Percentiles rank a stretch among this genome's conserved stretches.
These are phyloP conservation scores for Apiospora arundinis DNA, from an alignment of 2,329 filamentous ascomycete genomes.

Conservation along the genomic window DNA sequence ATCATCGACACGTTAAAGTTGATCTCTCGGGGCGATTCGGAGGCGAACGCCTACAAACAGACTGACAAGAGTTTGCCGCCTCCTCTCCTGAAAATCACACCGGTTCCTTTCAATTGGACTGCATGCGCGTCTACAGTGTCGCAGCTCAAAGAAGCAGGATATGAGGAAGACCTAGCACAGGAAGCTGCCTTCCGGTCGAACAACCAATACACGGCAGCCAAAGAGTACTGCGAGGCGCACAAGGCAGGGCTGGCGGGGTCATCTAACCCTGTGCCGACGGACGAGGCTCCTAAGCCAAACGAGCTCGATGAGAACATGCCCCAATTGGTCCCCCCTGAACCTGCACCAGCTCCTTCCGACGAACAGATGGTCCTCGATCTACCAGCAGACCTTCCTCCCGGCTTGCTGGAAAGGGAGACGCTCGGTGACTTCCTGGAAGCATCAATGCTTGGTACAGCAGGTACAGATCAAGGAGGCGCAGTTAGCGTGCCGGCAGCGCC, in stretches of 20 bases:
- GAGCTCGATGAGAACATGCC: conserved; percentile 35
- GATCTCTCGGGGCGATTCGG: conserved; percentile 78
- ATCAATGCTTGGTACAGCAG: not conserved
- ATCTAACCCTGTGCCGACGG: conserved; percentile 70
- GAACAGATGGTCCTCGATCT: conserved; percentile 38
- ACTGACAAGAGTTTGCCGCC: conserved; percentile 57
- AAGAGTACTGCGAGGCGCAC: conserved; percentile 78
- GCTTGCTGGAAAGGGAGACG: conserved; percentile 34
- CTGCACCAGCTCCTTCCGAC: conserved; percentile 19
- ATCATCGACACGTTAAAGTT: conserved; percentile 84
- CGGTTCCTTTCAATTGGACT: conserved; percentile 55
- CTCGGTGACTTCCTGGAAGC: not conserved
- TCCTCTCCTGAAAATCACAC: conserved; percentile 51
- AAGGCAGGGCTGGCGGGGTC: conserved; percentile 61
- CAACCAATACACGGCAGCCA: conserved; percentile 64
- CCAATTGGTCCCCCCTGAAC: not conserved
- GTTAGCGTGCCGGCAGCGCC: conserved; percentile 23
- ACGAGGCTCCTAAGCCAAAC: conserved; percentile 48
- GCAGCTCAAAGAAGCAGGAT: conserved; percentile 42
- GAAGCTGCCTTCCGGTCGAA: conserved; percentile 87
- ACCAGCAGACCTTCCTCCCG: conserved; percentile 31
- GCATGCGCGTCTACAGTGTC: conserved; percentile 38
- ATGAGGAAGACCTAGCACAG: conserved; percentile 63
- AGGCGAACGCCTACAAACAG: conserved; percentile 68
- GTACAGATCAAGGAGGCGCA: not conserved